Evolutionary conservation across 257 asterid species (phyloP).

Genomic region (Thymus quinquecostatus): DNA sequence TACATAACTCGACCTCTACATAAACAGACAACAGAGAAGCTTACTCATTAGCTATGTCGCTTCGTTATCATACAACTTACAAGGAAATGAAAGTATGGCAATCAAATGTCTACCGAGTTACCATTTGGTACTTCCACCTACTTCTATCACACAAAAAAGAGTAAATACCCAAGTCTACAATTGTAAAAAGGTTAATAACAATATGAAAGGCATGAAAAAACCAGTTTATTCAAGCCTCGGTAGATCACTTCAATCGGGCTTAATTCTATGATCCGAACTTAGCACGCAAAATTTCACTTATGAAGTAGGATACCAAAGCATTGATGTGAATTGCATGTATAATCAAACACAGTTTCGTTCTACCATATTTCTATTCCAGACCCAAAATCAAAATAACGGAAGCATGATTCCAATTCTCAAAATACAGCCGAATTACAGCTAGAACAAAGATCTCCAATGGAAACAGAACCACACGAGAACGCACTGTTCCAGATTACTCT

Average conservation of each 20-base stretch:
- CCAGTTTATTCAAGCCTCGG: constrained; percentile 1
- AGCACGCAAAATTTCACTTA: background rate
- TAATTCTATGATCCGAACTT: background rate
- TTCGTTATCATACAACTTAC: background rate
- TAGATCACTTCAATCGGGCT: background rate
- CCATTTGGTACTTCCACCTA: background rate
- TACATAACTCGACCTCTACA: background rate
- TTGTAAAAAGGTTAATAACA: background rate
- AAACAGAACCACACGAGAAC: background rate
- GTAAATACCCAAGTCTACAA: background rate
- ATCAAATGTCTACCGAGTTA: background rate
- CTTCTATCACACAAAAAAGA: background rate
- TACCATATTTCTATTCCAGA: background rate
- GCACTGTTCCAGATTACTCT: constrained; percentile 4
- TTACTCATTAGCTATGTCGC: background rate
- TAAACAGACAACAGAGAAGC: background rate
- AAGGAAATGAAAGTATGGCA: background rate
- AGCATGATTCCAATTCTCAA: constrained; percentile 4
- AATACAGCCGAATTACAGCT: constrained; percentile 2
- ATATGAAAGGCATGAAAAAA: background rate
- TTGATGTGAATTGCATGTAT: background rate
- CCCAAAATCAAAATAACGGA: no score
- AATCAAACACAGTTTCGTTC: background rate
- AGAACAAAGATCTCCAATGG: constrained; percentile 12
- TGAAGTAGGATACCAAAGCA: background rate